Evolutionary conservation across 2,329 filamentous ascomycete genomes (phyloP), one percentile per base, ranked within the genome.

Genomic region (Pseudovirgaria hyperparasitica): DNA sequence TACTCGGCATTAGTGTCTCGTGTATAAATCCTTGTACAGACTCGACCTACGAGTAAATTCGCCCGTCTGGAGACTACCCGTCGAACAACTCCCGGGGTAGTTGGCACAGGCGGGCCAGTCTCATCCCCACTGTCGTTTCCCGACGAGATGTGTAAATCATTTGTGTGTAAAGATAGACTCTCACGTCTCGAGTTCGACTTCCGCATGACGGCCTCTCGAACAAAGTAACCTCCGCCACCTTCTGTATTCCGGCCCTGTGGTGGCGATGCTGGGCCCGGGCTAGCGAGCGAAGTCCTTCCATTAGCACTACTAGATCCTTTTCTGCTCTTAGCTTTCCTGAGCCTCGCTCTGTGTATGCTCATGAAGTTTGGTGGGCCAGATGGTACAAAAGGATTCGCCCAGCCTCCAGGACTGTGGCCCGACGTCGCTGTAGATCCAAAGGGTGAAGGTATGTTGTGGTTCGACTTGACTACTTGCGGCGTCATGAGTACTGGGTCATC

Each of bases 131-230:
- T 82, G 42, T 93, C 86, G 39, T 77, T 85, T 4, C 82, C 71
- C 28, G 73, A 74, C 8, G 71, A 76, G 13, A 94, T 78, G 37
- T 90, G 78, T 12, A 94, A 58, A 42, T 92, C 84, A 39, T 90
- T 86, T 10, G 86, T 86, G 19, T 86, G 84, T 61, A 90, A 75
- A 38, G 82, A 92, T 33, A 96, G 75, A 50, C 84, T 93, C 53
- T 94, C 86, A 22, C 87, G 68, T 23, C 87, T 69, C 6, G 78
- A 67, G 22, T 63, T 52, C 6, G 60, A 51, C 27, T 50, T 57
- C 27, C 58, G 57, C 30, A 60, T 59, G 5, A 57, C 54, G 21
- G 61, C 53, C 31, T 67, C 63, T 22, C 57, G 52, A 2, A 59
- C 60, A 45, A 76, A 72, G 42, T 70, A 73, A 9, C 65, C 63